Evolutionary conservation across 176 grass and related monocot genomes (phyloP).

Genomic region (Avena eriantha): DNA sequence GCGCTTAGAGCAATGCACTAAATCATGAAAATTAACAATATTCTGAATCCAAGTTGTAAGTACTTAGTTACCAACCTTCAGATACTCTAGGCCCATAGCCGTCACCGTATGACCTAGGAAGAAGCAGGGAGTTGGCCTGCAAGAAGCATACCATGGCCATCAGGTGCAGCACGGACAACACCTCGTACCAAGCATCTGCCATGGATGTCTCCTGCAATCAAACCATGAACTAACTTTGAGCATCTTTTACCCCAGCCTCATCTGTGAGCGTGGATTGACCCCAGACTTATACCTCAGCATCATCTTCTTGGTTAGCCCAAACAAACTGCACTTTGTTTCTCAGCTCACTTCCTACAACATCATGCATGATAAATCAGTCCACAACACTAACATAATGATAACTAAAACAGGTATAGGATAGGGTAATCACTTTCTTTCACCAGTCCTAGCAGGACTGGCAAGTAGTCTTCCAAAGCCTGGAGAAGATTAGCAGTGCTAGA

Average conservation of each 20-base stretch:
- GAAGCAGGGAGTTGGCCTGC: slow-evolving; percentile 69
- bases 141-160: slow-evolving; percentile 78
- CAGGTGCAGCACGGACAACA: slow-evolving; percentile 76
- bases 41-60: not conserved
- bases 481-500: slow-evolving; percentile 73
- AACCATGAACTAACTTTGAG: slow-evolving; percentile 34
- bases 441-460: slow-evolving; percentile 71
- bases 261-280: not conserved
- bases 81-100: slow-evolving; percentile 59
- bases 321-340: slow-evolving; percentile 69
- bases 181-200: slow-evolving; percentile 84
- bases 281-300: slow-evolving; percentile 47
- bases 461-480: slow-evolving; percentile 72
- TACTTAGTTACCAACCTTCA: slow-evolving; percentile 61
- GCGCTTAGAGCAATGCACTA: not conserved
- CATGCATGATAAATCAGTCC: slow-evolving; percentile 4
- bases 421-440: slow-evolving; percentile 54
- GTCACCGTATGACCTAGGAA: slow-evolving; percentile 68
- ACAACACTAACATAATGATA: not conserved
- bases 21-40: not conserved
- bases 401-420: not conserved
- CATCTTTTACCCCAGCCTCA: slow-evolving; percentile 8
- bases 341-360: slow-evolving; percentile 45
- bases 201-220: slow-evolving; percentile 76
- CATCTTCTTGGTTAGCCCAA: slow-evolving; percentile 83